phyloP scores from a whole-genome alignment of 352 stramenopile genomes.

The Phytophthora tubulina region DNA sequence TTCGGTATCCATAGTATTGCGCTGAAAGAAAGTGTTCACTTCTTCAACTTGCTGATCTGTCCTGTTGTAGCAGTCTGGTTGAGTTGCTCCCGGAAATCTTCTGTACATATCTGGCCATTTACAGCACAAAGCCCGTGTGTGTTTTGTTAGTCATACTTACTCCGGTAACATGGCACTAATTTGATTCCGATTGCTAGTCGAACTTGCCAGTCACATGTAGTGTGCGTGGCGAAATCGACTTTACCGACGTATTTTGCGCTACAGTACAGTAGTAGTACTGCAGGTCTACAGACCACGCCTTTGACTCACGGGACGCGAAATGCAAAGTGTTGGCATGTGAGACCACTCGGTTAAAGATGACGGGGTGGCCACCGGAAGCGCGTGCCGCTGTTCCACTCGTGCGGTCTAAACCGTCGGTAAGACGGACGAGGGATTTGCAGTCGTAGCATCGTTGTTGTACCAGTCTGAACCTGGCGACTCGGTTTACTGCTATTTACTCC shows the following conservation, averaged over 20 bases:
- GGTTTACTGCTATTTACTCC: too few species aligned
- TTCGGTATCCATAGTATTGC: constrained; percentile 31
- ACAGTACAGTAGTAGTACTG: too few species aligned
- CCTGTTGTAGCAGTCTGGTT: neutral
- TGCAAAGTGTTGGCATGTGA: neutral
- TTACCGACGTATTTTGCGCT: neutral
- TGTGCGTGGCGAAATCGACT: neutral
- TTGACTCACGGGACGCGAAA: neutral
- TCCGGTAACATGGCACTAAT: constrained; percentile 2
- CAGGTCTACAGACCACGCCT: too few species aligned
- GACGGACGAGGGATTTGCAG: constrained; percentile 24
- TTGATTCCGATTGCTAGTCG: too few species aligned
- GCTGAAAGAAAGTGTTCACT: constrained; percentile 47
- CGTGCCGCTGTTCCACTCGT: constrained; percentile 16
- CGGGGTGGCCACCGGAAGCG: constrained; percentile 21
- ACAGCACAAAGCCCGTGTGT: neutral
- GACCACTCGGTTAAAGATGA: constrained; percentile 9
- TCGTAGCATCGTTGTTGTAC: constrained; percentile 21
- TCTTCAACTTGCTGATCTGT: constrained; percentile 31
- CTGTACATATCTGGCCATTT: constrained; percentile 15
- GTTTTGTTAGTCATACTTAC: neutral
- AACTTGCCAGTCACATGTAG: too few species aligned
- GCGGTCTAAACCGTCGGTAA: constrained; percentile 23
- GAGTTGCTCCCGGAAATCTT: constrained; percentile 2
- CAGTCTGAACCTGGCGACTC: too few species aligned